phyloP scores from a whole-genome alignment of 192 early-diverging fungal genomes.

The Entomortierella beljakovae region DNA sequence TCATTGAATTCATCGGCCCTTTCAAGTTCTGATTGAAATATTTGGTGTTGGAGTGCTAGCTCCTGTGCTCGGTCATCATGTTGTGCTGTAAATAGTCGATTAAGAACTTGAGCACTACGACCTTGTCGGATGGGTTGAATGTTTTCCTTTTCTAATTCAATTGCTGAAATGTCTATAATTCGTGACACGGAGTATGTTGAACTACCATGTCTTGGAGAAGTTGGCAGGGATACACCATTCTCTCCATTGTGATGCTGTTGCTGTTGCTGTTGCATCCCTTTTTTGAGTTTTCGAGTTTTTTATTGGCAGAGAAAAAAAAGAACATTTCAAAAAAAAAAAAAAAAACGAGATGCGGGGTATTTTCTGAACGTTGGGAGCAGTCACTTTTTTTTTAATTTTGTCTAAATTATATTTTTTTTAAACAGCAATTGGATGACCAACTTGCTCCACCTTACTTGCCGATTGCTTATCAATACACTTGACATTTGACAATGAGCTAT shows the following conservation, averaged over 20 bases:
- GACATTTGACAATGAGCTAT: no score
- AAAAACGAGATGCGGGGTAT: no score
- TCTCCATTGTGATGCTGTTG: not conserved
- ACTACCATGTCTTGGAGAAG: no score
- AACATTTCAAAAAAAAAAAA: no score
- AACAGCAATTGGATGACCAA: no score
- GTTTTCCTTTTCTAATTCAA: slow-evolving; percentile 86
- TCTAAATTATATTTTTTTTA: no score
- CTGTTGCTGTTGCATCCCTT: slow-evolving; percentile 16
- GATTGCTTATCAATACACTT: no score
- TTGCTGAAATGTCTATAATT: slow-evolving; percentile 22
- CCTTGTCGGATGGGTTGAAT: slow-evolving; percentile 75
- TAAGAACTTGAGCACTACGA: slow-evolving; percentile 65
- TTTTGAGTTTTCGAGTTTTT: no score
- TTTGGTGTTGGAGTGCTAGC: slow-evolving; percentile 24
- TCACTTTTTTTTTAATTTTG: no score
- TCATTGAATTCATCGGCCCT: slow-evolving; percentile 58
- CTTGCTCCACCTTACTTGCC: no score
- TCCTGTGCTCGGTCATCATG: slow-evolving; percentile 32
- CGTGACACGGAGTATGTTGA: not conserved
- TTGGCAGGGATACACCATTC: not conserved
- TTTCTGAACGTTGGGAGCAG: no score
- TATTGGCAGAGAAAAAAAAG: no score
- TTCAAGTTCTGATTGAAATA: slow-evolving; percentile 49
- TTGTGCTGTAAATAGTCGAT: slow-evolving; percentile 35